A percentile compares a stretch with the other conserved stretches of the same genome.
Conservation (phyloP, 495 filamentous ascomycete species). For the Penicillium tannophilum region DNA sequence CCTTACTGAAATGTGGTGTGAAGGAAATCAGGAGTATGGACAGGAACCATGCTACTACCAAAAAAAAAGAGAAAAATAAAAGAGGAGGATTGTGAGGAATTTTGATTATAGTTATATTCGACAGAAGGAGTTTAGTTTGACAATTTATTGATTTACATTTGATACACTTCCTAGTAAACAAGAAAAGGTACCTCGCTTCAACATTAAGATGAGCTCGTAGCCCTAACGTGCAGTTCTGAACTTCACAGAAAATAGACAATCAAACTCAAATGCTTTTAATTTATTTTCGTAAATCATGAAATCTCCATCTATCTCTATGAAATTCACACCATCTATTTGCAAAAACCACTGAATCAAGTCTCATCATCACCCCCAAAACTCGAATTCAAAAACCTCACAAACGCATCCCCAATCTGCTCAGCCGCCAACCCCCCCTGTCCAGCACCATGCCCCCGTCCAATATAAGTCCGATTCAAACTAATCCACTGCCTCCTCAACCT, state of each 20-base stretch:
- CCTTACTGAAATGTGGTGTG: slow-evolving; percentile 5
- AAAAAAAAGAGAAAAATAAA: slow-evolving; percentile 1
- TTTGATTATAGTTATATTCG: neutral
- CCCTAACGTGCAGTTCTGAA: too few species aligned
- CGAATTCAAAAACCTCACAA: slow-evolving; percentile 51
- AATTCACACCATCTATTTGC: neutral
- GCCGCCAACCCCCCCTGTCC: slow-evolving; percentile 30
- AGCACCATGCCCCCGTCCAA: slow-evolving; percentile 34
- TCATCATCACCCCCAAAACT: slow-evolving; percentile 35
- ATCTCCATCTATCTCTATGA: slow-evolving; percentile 5
- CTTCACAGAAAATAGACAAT: too few species aligned
- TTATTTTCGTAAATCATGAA: slow-evolving; percentile 6
- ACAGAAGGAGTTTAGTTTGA: slow-evolving; percentile 2
- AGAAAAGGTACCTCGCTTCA: neutral
- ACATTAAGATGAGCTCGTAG: too few species aligned
- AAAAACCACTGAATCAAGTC: neutral
- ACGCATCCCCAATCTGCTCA: slow-evolving; percentile 47
- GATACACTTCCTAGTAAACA: neutral
- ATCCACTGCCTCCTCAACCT: slow-evolving; percentile 85
- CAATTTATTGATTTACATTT: neutral
- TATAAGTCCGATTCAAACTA: slow-evolving; percentile 63
- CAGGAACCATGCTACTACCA: neutral
- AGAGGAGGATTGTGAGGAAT: neutral
- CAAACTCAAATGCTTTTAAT: neutral
- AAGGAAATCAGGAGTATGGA: neutral